Evolutionary conservation across 768 basidiomycete genomes (phyloP).

Genomic region (Multifurca ochricompacta): DNA sequence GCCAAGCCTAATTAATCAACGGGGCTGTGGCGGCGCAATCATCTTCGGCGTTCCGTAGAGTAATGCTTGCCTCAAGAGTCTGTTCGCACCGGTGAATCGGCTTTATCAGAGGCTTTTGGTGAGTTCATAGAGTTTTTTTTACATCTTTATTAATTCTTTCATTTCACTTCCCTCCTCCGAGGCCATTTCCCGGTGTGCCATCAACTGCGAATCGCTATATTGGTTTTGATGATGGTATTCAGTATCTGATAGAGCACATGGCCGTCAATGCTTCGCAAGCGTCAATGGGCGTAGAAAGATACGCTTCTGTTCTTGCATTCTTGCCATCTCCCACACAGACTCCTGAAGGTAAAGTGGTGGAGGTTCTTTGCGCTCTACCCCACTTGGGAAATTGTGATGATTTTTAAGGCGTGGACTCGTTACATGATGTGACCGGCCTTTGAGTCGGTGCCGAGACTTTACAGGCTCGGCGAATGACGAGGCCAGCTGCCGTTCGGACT

Average conservation of each 20-base stretch:
- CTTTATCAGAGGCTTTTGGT: not conserved
- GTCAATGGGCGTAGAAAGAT: not conserved
- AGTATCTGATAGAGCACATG: conserved; percentile 1
- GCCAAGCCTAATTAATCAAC: conserved; percentile 4
- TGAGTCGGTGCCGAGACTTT: not conserved
- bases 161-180: not conserved
- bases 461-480: not conserved
- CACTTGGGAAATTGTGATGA: not conserved
- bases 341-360: not conserved
- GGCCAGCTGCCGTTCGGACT: not conserved
- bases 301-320: not conserved
- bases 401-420: not conserved
- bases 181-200: not conserved
- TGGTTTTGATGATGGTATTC: not conserved
- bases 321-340: not conserved
- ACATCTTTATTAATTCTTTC: not conserved
- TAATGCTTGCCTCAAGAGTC: not conserved
- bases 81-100: not conserved
- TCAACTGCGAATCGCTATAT: not conserved
- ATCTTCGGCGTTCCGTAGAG: conserved; percentile 1
- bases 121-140: conserved; percentile 3
- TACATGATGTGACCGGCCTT: not conserved
- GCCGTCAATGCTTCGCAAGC: not conserved
- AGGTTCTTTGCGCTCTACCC: conserved; percentile 8
- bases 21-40: not conserved